phyloP scores from a whole-genome alignment of 139 green algal species.

The Tetraselmis striata region DNA sequence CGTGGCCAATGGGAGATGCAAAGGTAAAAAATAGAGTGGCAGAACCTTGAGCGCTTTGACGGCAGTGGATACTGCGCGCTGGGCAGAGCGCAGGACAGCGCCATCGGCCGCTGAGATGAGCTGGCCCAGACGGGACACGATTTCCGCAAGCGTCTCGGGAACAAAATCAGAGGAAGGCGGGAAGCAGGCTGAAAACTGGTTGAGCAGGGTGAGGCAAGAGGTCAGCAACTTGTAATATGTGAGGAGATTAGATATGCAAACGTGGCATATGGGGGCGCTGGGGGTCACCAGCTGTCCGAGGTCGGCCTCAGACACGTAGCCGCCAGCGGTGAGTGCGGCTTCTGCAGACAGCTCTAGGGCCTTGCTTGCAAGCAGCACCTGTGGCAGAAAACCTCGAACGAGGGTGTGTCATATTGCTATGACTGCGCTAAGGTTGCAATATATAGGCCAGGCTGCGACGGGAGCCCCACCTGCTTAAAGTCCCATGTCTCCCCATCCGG shows the following conservation, averaged over 20 bases:
- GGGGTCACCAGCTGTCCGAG: neutral
- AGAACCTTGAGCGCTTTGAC: neutral
- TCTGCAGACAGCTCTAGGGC: neutral
- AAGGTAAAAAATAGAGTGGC: too few relatives aligned
- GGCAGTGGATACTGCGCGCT: neutral
- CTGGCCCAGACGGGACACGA: neutral
- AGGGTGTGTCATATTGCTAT: too few relatives aligned
- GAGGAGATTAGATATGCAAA: too few relatives aligned
- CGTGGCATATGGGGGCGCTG: neutral
- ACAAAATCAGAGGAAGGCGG: neutral
- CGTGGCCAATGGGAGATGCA: too few relatives aligned
- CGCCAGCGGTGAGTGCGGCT: neutral
- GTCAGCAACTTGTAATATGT: too few relatives aligned
- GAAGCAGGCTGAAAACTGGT: neutral
- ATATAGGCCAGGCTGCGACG: too few relatives aligned
- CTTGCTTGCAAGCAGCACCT: neutral
- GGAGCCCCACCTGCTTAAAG: neutral
- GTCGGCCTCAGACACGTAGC: neutral
- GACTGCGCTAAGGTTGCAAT: too few relatives aligned
- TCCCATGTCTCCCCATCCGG: neutral
- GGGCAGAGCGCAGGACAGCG: neutral
- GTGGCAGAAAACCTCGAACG: neutral
- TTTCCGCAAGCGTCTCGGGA: neutral
- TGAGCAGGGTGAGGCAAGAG: too few relatives aligned
- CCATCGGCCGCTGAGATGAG: neutral